phyloP scores from a whole-genome alignment of 495 filamentous ascomycete genomes.

The Staphylotrichum longicolle region DNA sequence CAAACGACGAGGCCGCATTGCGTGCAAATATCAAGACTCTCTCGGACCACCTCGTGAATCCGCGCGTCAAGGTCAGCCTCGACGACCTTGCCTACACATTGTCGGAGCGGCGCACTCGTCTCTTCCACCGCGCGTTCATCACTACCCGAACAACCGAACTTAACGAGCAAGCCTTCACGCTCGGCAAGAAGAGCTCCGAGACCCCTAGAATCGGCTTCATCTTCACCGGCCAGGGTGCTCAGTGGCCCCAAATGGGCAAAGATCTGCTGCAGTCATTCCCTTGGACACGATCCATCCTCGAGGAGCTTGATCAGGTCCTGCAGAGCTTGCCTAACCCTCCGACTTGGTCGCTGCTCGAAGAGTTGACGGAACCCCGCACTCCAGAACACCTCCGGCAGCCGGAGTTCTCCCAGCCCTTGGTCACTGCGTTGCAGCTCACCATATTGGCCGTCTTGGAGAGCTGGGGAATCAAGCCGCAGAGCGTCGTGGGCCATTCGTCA shows the following conservation, averaged over 20 bases:
- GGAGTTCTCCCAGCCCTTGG: constrained; percentile 24
- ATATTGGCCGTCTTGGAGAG: constrained; percentile 22
- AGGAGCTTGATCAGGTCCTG: neutral
- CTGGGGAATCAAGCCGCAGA: constrained; percentile 24
- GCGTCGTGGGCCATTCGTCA: constrained; percentile 35
- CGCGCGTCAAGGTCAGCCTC: constrained; percentile 19
- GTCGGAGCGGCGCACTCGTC: neutral
- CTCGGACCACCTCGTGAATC: constrained; percentile 28
- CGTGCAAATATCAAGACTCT: constrained; percentile 15
- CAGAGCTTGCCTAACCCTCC: constrained; percentile 12
- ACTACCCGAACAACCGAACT: neutral
- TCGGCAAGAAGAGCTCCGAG: neutral
- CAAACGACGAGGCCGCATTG: constrained; percentile 23
- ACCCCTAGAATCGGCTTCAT: constrained; percentile 14
- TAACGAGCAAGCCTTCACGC: neutral
- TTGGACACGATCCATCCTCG: constrained; percentile 5
- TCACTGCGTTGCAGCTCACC: constrained; percentile 30
- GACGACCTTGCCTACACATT: constrained; percentile 11
- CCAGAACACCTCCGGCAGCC: constrained; percentile 9
- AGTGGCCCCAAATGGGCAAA: constrained; percentile 17
- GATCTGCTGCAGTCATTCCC: neutral
- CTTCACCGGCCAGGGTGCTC: constrained; percentile 23
- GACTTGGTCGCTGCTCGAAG: constrained; percentile 8
- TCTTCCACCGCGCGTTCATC: constrained; percentile 20
- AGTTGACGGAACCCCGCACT: constrained; percentile 5